phyloP scores from a whole-genome alignment of 164 flowering plant genomes.

The Dillenia suffruticosa region DNA sequence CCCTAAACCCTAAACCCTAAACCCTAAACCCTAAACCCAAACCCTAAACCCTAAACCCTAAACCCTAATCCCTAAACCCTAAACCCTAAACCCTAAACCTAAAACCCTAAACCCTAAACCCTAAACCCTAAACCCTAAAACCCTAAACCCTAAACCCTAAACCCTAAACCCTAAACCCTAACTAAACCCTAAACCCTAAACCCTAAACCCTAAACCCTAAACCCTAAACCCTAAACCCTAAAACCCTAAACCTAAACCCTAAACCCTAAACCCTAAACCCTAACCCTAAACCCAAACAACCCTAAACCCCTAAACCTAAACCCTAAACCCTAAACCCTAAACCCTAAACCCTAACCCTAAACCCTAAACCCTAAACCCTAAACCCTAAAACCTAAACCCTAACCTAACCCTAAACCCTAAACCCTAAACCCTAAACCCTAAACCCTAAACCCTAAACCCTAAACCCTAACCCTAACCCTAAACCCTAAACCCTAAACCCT shows the following conservation, averaged over 20 bases:
- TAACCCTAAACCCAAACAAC: not conserved
- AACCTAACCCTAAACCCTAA: not conserved
- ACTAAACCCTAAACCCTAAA: conserved; percentile 5
- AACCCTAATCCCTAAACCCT: conserved; percentile 8
- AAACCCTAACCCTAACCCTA: not conserved
- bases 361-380: not conserved
- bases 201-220: conserved; percentile 4
- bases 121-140: not conserved
- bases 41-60: conserved; percentile 5
- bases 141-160: conserved; percentile 6
- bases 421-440: not conserved
- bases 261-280: conserved; percentile 4
- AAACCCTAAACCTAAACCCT: not conserved
- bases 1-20: conserved; percentile 2
- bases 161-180: conserved; percentile 8
- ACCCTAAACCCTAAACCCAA: conserved; percentile 4
- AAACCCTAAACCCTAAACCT: conserved; percentile 6
- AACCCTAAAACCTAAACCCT: not conserved
- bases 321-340: conserved; percentile 1
- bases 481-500: conserved; percentile 1
- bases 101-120: conserved; percentile 5
- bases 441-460: not conserved
- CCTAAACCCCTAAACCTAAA: conserved; percentile 3
- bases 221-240: not conserved
- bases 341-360: conserved; percentile 1